These are phyloP conservation scores for Ilyonectria robusta DNA, from an alignment of 2,329 filamentous ascomycete genomes.

Conservation along the genomic window DNA sequence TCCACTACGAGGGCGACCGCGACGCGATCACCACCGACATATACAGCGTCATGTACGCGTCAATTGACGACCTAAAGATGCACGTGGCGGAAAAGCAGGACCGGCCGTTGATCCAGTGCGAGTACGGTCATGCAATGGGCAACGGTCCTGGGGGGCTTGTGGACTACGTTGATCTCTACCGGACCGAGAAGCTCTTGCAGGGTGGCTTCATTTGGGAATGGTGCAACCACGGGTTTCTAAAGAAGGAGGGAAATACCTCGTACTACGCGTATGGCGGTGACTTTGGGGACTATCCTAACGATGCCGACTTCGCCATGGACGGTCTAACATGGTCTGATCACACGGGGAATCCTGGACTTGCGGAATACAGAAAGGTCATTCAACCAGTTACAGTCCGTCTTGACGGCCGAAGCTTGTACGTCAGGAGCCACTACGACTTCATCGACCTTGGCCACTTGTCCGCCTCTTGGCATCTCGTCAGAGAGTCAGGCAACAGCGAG, in stretches of 20 bases:
- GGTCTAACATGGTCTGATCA: constrained; percentile 55
- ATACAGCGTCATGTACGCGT: constrained; percentile 76
- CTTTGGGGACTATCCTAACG: constrained; percentile 73
- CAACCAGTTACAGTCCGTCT: constrained; percentile 14
- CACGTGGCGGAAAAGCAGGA: constrained; percentile 15
- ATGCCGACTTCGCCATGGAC: constrained; percentile 72
- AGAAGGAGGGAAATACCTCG: constrained; percentile 1
- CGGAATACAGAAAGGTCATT: constrained; percentile 34
- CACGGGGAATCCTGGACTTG: constrained; percentile 21
- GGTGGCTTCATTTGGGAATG: constrained; percentile 78
- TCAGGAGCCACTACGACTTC: constrained; percentile 31
- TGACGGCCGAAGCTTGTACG: not conserved
- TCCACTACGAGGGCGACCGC: constrained; percentile 77
- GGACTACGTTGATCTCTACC: constrained; percentile 78
- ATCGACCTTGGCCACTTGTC: constrained; percentile 20
- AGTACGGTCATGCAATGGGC: constrained; percentile 77
- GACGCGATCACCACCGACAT: constrained; percentile 73
- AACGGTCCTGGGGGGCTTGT: constrained; percentile 78
- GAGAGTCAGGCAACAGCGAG: constrained; percentile 20
- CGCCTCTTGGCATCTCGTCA: constrained; percentile 23
- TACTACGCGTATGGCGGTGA: constrained; percentile 70
- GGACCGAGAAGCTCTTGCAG: constrained; percentile 64
- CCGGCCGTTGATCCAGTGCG: constrained; percentile 72
- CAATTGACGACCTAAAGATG: constrained; percentile 54
- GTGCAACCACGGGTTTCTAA: constrained; percentile 63